phyloP scores from a whole-genome alignment of 2,329 filamentous ascomycete species.

The Byssothecium circinans region DNA sequence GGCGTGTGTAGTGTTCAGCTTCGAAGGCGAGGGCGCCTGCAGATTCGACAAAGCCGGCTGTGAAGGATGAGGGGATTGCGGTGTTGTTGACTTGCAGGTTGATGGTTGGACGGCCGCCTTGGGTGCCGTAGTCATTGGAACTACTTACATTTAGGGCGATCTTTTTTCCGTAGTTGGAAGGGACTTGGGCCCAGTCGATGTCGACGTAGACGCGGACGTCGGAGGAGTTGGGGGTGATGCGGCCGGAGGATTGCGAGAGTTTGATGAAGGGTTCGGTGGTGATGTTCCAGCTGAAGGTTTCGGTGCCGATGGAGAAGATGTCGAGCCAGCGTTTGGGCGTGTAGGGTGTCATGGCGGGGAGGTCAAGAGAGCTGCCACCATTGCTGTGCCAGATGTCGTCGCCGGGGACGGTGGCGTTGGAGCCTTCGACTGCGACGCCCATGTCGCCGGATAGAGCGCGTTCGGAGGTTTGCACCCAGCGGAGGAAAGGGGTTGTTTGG shows the following conservation, averaged over 20 bases:
- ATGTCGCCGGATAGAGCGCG: slow-evolving; percentile 63
- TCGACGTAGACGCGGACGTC: slow-evolving; percentile 43
- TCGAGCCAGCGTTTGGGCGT: slow-evolving; percentile 42
- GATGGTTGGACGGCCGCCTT: slow-evolving; percentile 32
- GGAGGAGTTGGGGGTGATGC: slow-evolving; percentile 29
- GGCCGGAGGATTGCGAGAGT: slow-evolving; percentile 36
- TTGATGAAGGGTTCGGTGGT: slow-evolving; percentile 42
- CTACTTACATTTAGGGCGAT: slow-evolving; percentile 39
- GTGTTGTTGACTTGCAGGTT: slow-evolving; percentile 41
- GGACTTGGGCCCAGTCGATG: slow-evolving; percentile 39
- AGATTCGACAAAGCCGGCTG: slow-evolving; percentile 40
- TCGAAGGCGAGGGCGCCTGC: slow-evolving; percentile 40
- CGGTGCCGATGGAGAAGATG: slow-evolving; percentile 39
- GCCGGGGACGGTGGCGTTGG: slow-evolving; percentile 67
- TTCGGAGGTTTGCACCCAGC: slow-evolving; percentile 61
- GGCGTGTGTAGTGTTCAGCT: slow-evolving; percentile 43
- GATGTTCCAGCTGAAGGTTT: slow-evolving; percentile 40
- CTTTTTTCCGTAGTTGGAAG: slow-evolving; percentile 27
- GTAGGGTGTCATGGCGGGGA: slow-evolving; percentile 38
- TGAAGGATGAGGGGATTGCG: slow-evolving; percentile 33
- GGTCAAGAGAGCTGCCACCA: slow-evolving; percentile 43
- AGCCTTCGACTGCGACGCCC: slow-evolving; percentile 65
- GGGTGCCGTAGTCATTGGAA: slow-evolving; percentile 44
- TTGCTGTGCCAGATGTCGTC: slow-evolving; percentile 63
- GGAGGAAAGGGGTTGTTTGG: slow-evolving; percentile 64